phyloP scores from a whole-genome alignment of 1,139 yeast species.

The Pichia sp. region DNA sequence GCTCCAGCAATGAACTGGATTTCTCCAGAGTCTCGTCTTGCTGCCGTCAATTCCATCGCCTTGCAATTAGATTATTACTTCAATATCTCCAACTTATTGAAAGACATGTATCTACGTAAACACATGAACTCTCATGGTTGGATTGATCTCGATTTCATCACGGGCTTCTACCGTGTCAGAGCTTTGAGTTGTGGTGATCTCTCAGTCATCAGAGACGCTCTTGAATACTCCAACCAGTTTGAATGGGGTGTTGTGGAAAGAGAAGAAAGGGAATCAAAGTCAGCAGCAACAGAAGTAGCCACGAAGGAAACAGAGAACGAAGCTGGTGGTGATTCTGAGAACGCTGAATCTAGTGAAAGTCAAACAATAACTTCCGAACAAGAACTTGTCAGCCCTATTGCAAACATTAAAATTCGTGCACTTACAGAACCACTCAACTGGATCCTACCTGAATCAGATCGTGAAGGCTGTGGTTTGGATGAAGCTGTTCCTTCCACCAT shows the following conservation, averaged over 20 bases:
- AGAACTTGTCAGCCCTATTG: conserved; percentile 6
- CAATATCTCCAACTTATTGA: conserved; percentile 78
- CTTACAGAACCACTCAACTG: conserved; percentile 42
- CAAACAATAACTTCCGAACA: conserved; percentile 1
- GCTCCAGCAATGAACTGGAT: conserved; percentile 14
- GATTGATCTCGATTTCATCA: conserved; percentile 59
- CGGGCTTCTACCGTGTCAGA: conserved; percentile 71
- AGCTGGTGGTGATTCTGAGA: background rate
- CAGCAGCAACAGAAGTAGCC: background rate
- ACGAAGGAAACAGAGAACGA: conserved; percentile 21
- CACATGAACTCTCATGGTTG: conserved; percentile 79
- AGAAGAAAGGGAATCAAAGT: background rate
- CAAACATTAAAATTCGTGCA: conserved; percentile 41
- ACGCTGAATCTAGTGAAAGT: conserved; percentile 16
- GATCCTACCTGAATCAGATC: conserved; percentile 47
- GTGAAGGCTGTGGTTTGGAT: conserved; percentile 37
- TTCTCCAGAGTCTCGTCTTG: conserved; percentile 13
- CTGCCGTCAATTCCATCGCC: conserved; percentile 23
- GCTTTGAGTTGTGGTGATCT: conserved; percentile 51
- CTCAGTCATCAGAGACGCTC: conserved; percentile 44
- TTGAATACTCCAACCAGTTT: conserved; percentile 39
- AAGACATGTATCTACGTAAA: conserved; percentile 72
- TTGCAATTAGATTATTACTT: conserved; percentile 86
- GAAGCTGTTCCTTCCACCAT: conserved; percentile 18
- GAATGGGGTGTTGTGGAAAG: conserved; percentile 36